phyloP scores from a whole-genome alignment of 495 filamentous ascomycete species.

The Lophium mytilinum region DNA sequence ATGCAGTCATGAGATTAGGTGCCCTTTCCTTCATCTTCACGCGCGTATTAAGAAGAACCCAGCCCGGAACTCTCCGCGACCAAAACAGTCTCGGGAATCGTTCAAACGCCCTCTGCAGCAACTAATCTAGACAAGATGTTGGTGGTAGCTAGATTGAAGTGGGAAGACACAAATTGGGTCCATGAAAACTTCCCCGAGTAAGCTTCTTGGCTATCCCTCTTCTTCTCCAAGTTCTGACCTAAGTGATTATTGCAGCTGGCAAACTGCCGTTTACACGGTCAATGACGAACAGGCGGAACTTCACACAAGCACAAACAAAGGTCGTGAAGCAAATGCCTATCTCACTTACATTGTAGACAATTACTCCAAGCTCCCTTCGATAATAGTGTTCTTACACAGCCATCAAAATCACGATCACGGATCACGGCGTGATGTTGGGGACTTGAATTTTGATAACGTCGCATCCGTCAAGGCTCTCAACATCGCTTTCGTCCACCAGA shows the following conservation, averaged over 20 bases:
- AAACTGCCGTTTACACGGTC: conserved; percentile 36
- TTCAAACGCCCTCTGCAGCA: background rate
- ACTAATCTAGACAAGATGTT: background rate
- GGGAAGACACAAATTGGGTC: background rate
- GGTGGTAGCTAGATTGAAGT: background rate
- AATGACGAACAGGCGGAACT: conserved; percentile 34
- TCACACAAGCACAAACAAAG: conserved; percentile 42
- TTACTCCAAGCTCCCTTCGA: conserved; percentile 38
- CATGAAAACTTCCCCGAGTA: conserved; percentile 2
- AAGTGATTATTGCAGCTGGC: background rate
- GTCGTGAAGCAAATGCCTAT: conserved; percentile 42
- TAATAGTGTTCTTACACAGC: conserved; percentile 39
- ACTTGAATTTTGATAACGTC: conserved; percentile 11
- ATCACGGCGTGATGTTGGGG: background rate
- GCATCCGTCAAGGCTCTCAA: conserved; percentile 6
- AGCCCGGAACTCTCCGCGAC: background rate
- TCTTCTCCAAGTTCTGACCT: background rate
- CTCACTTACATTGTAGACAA: conserved; percentile 43
- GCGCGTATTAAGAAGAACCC: background rate
- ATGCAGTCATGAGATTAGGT: background rate
- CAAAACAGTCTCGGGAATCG: background rate
- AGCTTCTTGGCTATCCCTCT: background rate
- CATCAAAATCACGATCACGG: conserved; percentile 13
- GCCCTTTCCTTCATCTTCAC: background rate
- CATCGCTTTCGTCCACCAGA: conserved; percentile 26